Percentiles rank a stretch among this genome's conserved stretches.
Evolutionary conservation across 2,329 filamentous ascomycete genomes (phyloP).

Genomic region (Ampelomyces quisqualis): DNA sequence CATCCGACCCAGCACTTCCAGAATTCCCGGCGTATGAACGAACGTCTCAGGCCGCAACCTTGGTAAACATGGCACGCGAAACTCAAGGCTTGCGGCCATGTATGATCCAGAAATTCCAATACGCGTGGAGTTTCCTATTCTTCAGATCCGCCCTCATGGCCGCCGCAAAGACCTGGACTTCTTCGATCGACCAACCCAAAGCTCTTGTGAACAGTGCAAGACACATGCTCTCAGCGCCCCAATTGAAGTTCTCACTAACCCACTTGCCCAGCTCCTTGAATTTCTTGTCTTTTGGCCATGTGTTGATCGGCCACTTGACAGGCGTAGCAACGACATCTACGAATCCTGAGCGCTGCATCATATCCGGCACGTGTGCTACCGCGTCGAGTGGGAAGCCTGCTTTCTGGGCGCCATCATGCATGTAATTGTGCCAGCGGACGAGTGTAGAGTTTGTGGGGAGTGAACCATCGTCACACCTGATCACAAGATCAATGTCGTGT

Average conservation of each 20-base stretch:
- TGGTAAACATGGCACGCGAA: no score
- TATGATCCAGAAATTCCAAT: slow-evolving; percentile 18
- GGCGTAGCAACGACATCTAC: slow-evolving; percentile 43
- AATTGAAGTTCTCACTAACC: slow-evolving; percentile 15
- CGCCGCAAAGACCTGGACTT: slow-evolving; percentile 45
- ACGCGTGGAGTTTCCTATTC: slow-evolving; percentile 22
- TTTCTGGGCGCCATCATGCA: slow-evolving; percentile 13
- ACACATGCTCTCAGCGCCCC: slow-evolving; percentile 46
- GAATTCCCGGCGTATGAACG: no score
- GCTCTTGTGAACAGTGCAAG: slow-evolving; percentile 46
- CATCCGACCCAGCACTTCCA: no score
- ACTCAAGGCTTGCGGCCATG: slow-evolving; percentile 14
- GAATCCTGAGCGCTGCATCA: slow-evolving; percentile 48
- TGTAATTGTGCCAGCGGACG: slow-evolving; percentile 15
- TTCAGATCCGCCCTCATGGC: slow-evolving; percentile 23
- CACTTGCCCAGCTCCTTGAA: slow-evolving; percentile 19
- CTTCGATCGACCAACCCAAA: slow-evolving; percentile 47
- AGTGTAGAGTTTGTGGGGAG: slow-evolving; percentile 11
- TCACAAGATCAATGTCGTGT: slow-evolving; percentile 19
- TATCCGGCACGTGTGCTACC: slow-evolving; percentile 41
- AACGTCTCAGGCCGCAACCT: no score
- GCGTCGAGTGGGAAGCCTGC: slow-evolving; percentile 42
- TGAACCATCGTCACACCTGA: slow-evolving; percentile 19
- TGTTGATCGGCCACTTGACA: slow-evolving; percentile 17
- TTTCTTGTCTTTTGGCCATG: slow-evolving; percentile 21